Evolutionary conservation across 495 filamentous ascomycete species (phyloP), one percentile per base, ranked within the genome.

Genomic region (Neurospora terricola): DNA sequence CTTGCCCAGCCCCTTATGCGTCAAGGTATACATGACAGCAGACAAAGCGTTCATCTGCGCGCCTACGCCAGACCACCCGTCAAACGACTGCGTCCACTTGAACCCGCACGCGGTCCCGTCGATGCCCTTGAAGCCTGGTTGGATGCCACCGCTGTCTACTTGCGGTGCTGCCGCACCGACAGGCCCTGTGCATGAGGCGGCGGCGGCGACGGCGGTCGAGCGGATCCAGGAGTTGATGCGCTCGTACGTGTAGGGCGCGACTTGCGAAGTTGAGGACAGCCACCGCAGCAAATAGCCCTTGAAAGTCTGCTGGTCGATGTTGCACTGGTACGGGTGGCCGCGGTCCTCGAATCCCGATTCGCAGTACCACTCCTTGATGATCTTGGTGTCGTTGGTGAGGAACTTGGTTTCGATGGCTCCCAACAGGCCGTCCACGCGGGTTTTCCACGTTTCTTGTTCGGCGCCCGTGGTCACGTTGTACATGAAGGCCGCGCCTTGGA

Each of bases 401-500:
- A 93, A 93, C 76, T 88, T 88, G 36, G 86, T 82, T 34, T 78
- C 78, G 2, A 88, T 86, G 14, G 82, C 83, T 2, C 82, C 80
- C n/a, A 91, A 76, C 38, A 92, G 80, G 14, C 88, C 87, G 21
- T 87, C 80, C 10, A 89, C 81, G 42, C 86, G 86, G 3, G 81
- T 76, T 72, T 86, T 87, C 91, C 92, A 94, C 66, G 69, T 14
- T 5, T 70, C 23, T 9, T 81, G 81, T 78, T 83, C 70, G 80
- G 86, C 84, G 82, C 79, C 75, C 38, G 78, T 73, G 30, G 88
- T 90, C 73, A 88, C 78, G 77, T 94, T 93, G 83, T 91, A 92
- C 91, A 95, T 93, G 77, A 89, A 88, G 21, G 91, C 91, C 6
- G 91, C 87, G 14, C 93, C 93, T 72, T 88, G 88, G 59, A 94